phyloP scores from a whole-genome alignment of 2,329 filamentous ascomycete genomes.

The Akanthomyces lecanii region DNA sequence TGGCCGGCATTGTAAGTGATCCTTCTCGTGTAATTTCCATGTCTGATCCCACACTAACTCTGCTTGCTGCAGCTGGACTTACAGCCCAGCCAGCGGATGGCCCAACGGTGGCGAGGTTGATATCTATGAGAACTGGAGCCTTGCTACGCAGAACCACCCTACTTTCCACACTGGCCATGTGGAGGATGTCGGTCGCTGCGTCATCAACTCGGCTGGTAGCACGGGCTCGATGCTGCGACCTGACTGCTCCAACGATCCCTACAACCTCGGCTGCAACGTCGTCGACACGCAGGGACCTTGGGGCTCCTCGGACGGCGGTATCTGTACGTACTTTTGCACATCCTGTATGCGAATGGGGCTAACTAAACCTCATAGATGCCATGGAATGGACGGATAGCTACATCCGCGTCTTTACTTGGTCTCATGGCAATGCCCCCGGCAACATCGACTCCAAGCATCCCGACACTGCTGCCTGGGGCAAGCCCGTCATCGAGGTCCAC shows the following conservation, averaged over 20 bases:
- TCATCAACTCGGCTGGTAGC: constrained; percentile 32
- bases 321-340: constrained; percentile 38
- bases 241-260: constrained; percentile 16
- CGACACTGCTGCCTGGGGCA: constrained; percentile 25
- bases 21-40: not conserved
- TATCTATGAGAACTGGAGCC: constrained; percentile 64
- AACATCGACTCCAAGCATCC: constrained; percentile 45
- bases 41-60: not conserved
- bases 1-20: constrained; percentile 65
- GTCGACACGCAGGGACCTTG: constrained; percentile 37
- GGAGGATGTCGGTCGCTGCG: constrained; percentile 32
- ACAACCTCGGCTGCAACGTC: constrained; percentile 40
- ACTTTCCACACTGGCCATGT: constrained; percentile 50
- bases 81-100: constrained; percentile 47
- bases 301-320: constrained; percentile 35
- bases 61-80: constrained; percentile 39
- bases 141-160: constrained; percentile 49
- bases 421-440: constrained; percentile 48
- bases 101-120: constrained; percentile 61
- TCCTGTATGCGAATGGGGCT: not conserved
- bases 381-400: constrained; percentile 57
- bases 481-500: constrained; percentile 22
- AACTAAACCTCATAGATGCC: constrained; percentile 39
- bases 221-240: not conserved
- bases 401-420: constrained; percentile 65